Percentiles rank a stretch among this genome's conserved stretches.
These are phyloP conservation scores for Lunularia cruciata DNA, from an alignment of 225 moss, liverwort and hornwort species.

Conservation along the genomic window DNA sequence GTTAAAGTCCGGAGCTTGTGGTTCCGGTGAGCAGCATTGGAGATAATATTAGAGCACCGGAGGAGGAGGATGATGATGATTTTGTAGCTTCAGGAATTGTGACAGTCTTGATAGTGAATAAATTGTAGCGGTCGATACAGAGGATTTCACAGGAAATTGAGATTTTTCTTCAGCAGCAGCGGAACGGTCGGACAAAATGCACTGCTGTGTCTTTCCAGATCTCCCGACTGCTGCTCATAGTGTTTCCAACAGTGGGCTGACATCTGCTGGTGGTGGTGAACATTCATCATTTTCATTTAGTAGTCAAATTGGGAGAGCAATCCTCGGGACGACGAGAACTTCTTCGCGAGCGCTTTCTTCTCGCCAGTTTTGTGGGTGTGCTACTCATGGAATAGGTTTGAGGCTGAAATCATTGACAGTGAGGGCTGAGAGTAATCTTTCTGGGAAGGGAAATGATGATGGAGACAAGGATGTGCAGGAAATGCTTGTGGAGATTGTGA, in stretches of 20 bases:
- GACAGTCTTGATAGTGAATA: no score
- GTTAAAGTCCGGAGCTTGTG: no score
- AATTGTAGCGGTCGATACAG: no score
- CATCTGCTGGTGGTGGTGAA: background rate
- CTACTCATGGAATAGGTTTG: background rate
- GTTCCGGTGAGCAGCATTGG: no score
- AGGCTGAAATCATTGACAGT: background rate
- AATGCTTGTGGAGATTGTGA: conserved; percentile 77
- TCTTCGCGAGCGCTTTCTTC: background rate
- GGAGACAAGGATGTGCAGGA: conserved; percentile 84
- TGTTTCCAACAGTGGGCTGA: background rate
- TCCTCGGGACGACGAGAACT: background rate
- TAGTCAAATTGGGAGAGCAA: background rate
- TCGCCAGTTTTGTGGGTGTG: background rate
- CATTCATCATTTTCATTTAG: background rate
- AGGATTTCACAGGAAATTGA: no score
- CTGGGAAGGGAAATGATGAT: conserved; percentile 25
- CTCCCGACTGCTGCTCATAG: background rate
- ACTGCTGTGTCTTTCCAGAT: conserved; percentile 20
- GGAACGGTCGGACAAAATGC: background rate
- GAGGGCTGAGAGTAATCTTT: conserved; percentile 5
- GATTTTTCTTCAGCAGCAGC: no score
- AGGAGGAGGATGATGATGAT: no score
- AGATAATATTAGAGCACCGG: no score
- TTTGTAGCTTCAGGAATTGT: no score